Percentiles rank a stretch among this genome's conserved stretches.
Evolutionary conservation across 1,284 basidiomycete species (phyloP).

Genomic region (Leccinum subfulvum): DNA sequence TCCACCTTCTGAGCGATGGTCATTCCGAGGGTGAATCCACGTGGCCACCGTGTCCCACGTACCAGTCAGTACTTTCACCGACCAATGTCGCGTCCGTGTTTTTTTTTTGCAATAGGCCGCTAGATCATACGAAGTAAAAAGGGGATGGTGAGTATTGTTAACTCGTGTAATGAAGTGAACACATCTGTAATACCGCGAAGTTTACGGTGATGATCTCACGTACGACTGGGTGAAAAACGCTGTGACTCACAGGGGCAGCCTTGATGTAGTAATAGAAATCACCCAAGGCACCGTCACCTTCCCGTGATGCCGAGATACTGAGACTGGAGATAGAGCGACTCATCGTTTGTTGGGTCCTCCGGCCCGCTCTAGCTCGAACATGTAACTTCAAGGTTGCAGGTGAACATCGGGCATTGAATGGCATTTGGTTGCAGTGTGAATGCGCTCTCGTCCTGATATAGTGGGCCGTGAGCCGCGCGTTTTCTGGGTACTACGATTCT

Average conservation of each 20-base stretch:
- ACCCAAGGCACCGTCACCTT: background rate
- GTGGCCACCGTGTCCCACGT: background rate
- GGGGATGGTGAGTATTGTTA: conserved; percentile 5
- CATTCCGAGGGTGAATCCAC: background rate
- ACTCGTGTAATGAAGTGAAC: background rate
- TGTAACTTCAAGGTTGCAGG: background rate
- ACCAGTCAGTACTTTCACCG: background rate
- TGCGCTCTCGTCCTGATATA: background rate
- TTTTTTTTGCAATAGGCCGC: background rate
- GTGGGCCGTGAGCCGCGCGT: background rate
- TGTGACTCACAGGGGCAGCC: background rate
- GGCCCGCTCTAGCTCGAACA: background rate
- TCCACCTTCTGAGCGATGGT: background rate
- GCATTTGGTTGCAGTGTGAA: background rate
- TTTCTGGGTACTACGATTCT: background rate
- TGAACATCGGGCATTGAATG: background rate
- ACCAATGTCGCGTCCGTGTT: too few relatives aligned
- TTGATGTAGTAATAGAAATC: background rate
- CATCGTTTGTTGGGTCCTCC: background rate
- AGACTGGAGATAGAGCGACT: background rate
- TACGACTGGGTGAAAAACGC: background rate
- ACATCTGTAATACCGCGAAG: background rate
- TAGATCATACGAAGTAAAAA: conserved; percentile 1
- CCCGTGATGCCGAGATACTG: background rate
- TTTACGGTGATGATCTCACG: background rate